Evolutionary conservation across 1,284 basidiomycete genomes (phyloP).

Genomic region (Cryptococcus amylolentus): DNA sequence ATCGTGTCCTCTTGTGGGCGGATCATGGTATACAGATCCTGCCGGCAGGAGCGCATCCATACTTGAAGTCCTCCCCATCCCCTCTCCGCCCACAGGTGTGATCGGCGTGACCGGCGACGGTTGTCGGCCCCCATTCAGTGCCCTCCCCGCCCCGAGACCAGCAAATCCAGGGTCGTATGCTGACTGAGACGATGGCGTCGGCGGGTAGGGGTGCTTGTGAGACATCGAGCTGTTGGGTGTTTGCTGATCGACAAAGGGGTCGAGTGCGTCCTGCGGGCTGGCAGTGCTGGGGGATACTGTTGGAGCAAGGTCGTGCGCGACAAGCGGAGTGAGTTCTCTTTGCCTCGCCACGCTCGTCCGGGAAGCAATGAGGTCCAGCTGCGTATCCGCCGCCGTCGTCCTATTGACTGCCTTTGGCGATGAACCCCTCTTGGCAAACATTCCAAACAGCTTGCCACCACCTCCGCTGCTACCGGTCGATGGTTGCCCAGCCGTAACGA

Average conservation of each 20-base stretch:
- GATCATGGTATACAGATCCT: no score
- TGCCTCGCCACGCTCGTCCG: not conserved
- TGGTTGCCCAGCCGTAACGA: not conserved
- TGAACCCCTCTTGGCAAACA: not conserved
- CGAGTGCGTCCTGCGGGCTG: not conserved
- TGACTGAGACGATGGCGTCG: no score
- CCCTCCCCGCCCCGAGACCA: not conserved
- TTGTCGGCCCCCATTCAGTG: not conserved
- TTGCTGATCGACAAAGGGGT: not conserved
- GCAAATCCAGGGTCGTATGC: not conserved
- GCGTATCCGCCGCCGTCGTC: slow-evolving; percentile 5
- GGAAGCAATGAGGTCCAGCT: slow-evolving; percentile 16
- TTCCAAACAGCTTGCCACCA: not conserved
- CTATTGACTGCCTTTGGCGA: not conserved
- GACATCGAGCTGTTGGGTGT: no score
- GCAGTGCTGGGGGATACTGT: not conserved
- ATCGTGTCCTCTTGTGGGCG: no score
- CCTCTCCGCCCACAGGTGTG: not conserved
- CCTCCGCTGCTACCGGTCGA: not conserved
- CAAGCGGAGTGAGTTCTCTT: not conserved
- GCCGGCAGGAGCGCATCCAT: no score
- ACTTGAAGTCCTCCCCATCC: no score
- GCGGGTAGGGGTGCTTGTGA: no score
- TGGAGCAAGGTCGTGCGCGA: not conserved
- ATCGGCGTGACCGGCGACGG: not conserved